Conservation (phyloP, 805 yeast species). For the Lipomyces orientalis region DNA sequence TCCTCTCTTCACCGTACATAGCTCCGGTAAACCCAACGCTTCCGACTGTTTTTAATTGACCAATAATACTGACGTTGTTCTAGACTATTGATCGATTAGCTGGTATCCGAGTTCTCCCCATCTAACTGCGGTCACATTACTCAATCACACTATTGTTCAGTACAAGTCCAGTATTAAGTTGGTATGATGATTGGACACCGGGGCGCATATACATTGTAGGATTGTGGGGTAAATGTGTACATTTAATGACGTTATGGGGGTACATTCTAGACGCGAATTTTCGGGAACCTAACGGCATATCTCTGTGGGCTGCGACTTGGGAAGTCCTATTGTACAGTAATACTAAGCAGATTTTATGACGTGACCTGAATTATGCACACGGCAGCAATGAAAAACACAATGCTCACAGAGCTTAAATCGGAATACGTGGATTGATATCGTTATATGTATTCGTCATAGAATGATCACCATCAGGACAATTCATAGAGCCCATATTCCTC, state of each 20-base stretch:
- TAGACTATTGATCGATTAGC: slow-evolving; percentile 61
- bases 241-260: not conserved
- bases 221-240: not conserved
- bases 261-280: not conserved
- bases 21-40: slow-evolving; percentile 64
- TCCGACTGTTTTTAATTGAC: not conserved
- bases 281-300: too few species aligned
- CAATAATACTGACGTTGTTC: slow-evolving; percentile 4
- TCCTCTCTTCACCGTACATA: slow-evolving; percentile 76
- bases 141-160: not conserved
- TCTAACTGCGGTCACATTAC: slow-evolving; percentile 45
- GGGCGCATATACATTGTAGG: not conserved
- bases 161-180: not conserved
- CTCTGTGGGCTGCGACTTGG: not conserved
- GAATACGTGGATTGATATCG: not conserved
- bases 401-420: not conserved
- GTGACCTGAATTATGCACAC: not conserved
- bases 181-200: not conserved
- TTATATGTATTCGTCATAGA: not conserved
- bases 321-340: not conserved
- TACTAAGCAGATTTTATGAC: not conserved
- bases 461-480: not conserved
- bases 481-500: not conserved
- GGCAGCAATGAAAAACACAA: not conserved
- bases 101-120: slow-evolving; percentile 71